Evolutionary conservation across 192 early-diverging fungal species (phyloP), one percentile per base, ranked within the genome.

Genomic region (Coemansia brasiliensis): DNA sequence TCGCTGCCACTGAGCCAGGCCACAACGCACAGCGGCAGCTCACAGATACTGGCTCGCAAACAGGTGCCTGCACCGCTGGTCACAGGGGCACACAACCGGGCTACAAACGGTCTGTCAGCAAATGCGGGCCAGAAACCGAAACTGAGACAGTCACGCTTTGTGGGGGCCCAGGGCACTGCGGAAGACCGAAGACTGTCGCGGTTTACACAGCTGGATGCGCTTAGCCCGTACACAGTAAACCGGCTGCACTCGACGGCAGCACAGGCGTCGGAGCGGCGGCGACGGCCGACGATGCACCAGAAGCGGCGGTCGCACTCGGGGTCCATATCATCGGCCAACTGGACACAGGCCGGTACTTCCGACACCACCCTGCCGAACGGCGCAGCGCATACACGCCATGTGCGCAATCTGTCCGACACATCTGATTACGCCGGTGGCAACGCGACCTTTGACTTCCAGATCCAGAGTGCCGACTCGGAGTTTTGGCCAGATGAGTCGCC

Each of bases 211-310:
- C 63, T 78, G 16, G 74, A 70, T 12, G 42, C 46, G 25, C 57
- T 78, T 41, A 71, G 68, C 57, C 74, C 74, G 18, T 70, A 69
- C 58, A 78, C 68, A 1, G 64, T 78, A 37, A 55, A 48, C 57
- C 56, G 68, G 2, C 68, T 78, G 17, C 63, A 52, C 57, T 60
- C 46, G 25, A 76, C 74, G 0, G 74, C 74, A 6, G 74, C 67
- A 15, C 60, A 57, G 35, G 74, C 74, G 15, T 56, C 68, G 18
- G 74, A 77, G 60, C 67, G 74, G 56, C 63, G 74, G 38, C 63
- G 74, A 22, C 68, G 74, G 39, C 57, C 74, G 7, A 63, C 68
- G 13, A 61, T 38, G 26, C 54, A 45, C 16, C 70, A 26, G 24
- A 49, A 22, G 26, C 46, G 49, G 16, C 49, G 71, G 26, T 51